Evolutionary conservation across 148 eudicot species (phyloP).

Genomic region (Rhododendron simsii): DNA sequence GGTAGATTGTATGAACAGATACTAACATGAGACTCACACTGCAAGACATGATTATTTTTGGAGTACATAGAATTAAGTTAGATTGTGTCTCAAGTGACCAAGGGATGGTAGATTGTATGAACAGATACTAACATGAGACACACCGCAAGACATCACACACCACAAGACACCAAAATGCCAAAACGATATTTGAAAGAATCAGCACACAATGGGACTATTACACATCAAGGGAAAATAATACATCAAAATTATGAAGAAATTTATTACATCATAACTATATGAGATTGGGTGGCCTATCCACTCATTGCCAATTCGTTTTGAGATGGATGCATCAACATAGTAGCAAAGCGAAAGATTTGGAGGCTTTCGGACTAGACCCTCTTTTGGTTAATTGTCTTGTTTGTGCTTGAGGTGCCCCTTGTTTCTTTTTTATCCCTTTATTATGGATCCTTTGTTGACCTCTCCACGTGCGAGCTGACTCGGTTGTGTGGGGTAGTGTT

Average conservation of each 20-base stretch:
- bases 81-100: background rate
- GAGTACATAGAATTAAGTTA: background rate
- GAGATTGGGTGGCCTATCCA: too few relatives aligned
- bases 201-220: background rate
- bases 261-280: background rate
- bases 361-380: too few relatives aligned
- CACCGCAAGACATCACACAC: background rate
- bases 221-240: background rate
- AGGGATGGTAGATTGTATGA: background rate
- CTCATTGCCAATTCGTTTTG: too few relatives aligned
- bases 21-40: background rate
- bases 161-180: background rate
- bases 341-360: too few relatives aligned
- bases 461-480: too few relatives aligned
- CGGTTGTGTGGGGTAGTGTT: too few relatives aligned
- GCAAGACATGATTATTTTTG: too few relatives aligned
- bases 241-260: background rate
- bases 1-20: background rate
- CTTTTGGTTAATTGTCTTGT: too few relatives aligned
- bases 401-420: too few relatives aligned
- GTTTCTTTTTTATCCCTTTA: too few relatives aligned
- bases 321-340: too few relatives aligned
- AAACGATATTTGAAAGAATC: background rate
- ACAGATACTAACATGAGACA: background rate
- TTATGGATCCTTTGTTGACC: too few relatives aligned